Evolutionary conservation across 148 eudicot species (phyloP), one percentile per base, ranked within the genome.

Genomic region (Vaccinium vitisidaea): DNA sequence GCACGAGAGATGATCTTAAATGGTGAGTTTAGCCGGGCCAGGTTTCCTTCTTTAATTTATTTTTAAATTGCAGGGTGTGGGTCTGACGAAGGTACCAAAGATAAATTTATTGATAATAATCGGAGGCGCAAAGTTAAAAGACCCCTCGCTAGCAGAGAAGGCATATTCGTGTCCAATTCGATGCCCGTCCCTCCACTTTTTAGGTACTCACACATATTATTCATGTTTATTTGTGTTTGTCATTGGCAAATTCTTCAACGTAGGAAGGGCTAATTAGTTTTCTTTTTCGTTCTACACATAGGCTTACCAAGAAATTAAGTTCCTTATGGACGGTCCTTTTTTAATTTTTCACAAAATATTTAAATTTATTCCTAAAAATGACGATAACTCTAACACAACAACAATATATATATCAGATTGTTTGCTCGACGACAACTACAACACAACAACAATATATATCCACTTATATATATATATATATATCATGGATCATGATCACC

Each of bases 111-210:
- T 94, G 78, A 82, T 94, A 55, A 92, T 96, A 81, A 80, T 96
- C 46, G 92, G 92, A 21, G 98, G 98, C 13, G 98, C 98, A 12
- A 94, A 93, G 84, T 82, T 93, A 4, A 88, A 81, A 84, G 85
- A 85, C n/a, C 86, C 84, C 55, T 87, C 89, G 1, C 65, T 88
- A 83, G 94, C 90, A 6, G 91, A 87, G 32, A 90, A 93, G 80
- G 98, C 96, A 18, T 95, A 93, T 88, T 88, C 89, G 19, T 87
- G 88, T 49, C 88, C 90, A 5, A 88, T 94, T 83, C 85, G 88
- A 69, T 90, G 94, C 85, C 93, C 93, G 12, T 92, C 98, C 21
- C 58, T 95, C 67, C 98, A 95, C 90, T 95, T 95, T 83, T 90
- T 95, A 92, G 98, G 98, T 95, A 94, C 77, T 23, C 30, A 16